phyloP scores from a whole-genome alignment of 2,329 filamentous ascomycete species.

The Pyricularia grisea region DNA sequence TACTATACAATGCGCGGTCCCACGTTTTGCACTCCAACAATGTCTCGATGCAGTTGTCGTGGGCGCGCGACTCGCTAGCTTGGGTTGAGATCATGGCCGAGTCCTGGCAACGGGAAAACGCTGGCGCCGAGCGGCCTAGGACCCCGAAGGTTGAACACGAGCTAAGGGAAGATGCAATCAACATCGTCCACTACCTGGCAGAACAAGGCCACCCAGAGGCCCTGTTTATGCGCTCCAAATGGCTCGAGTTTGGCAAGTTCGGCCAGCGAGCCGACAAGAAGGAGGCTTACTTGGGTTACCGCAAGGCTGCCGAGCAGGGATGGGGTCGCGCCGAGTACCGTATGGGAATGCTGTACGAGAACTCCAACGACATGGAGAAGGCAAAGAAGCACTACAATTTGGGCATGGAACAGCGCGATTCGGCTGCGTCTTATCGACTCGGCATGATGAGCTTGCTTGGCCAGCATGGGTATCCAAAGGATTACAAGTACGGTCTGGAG shows the following conservation, averaged over 20 bases:
- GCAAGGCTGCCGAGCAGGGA: constrained; percentile 70
- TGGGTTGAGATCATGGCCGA: constrained; percentile 81
- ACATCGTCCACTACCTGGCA: constrained; percentile 82
- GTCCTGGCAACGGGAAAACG: constrained; percentile 57
- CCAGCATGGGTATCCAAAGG: constrained; percentile 82
- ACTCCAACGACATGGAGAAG: constrained; percentile 83
- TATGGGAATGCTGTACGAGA: constrained; percentile 97
- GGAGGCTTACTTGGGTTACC: constrained; percentile 84
- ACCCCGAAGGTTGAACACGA: constrained; percentile 88
- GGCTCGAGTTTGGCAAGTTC: constrained; percentile 97
- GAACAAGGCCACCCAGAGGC: constrained; percentile 90
- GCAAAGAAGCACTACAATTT: constrained; percentile 84
- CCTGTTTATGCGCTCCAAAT: constrained; percentile 89
- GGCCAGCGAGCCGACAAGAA: constrained; percentile 85
- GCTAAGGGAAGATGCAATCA: constrained; percentile 78
- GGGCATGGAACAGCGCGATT: constrained; percentile 73
- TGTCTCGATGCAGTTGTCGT: constrained; percentile 90
- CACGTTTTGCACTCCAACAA: constrained; percentile 88
- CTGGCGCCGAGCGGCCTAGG: constrained; percentile 46
- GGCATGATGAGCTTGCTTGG: constrained; percentile 97
- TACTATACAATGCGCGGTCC: constrained; percentile 73
- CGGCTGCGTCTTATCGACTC: constrained; percentile 75
- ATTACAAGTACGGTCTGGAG: constrained; percentile 68
- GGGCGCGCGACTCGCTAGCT: constrained; percentile 85
- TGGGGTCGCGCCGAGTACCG: constrained; percentile 88